These are phyloP conservation scores for Kuraishia capsulata DNA, from an alignment of 805 yeast species.

Conservation along the genomic window DNA sequence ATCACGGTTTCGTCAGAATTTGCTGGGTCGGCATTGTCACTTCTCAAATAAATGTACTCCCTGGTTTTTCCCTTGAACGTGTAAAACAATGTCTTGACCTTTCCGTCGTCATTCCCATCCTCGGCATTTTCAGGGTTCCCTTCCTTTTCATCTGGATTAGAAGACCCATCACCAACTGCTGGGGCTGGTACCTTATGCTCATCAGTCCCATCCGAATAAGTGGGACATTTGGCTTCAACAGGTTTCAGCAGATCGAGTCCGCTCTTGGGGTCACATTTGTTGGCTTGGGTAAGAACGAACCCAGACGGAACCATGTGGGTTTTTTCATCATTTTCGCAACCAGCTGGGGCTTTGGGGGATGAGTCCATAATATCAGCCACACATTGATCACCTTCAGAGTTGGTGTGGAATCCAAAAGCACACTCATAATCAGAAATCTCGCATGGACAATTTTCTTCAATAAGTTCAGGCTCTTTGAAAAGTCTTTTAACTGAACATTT, in stretches of 20 bases:
- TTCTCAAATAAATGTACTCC: constrained; percentile 55
- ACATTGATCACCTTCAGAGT: too few species aligned
- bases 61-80: constrained; percentile 45
- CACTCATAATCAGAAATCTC: constrained; percentile 62
- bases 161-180: too few species aligned
- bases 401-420: constrained; percentile 43
- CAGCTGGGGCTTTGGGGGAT: too few species aligned
- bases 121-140: constrained; percentile 23
- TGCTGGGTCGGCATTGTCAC: constrained; percentile 26
- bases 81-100: constrained; percentile 32
- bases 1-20: constrained; percentile 53
- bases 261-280: not conserved
- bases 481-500: constrained; percentile 48
- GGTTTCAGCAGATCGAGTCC: not conserved
- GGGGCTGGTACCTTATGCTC: too few species aligned
- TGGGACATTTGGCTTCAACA: not conserved
- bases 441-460: constrained; percentile 57
- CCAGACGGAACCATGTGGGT: too few species aligned
- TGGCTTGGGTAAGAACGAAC: not conserved
- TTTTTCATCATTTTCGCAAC: too few species aligned
- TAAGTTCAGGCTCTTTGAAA: constrained; percentile 34
- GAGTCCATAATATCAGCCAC: too few species aligned
- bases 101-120: constrained; percentile 26
- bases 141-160: constrained; percentile 18
- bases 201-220: too few species aligned